phyloP scores from a whole-genome alignment of 1,284 basidiomycete species.

The Sporisorium exsertum region DNA sequence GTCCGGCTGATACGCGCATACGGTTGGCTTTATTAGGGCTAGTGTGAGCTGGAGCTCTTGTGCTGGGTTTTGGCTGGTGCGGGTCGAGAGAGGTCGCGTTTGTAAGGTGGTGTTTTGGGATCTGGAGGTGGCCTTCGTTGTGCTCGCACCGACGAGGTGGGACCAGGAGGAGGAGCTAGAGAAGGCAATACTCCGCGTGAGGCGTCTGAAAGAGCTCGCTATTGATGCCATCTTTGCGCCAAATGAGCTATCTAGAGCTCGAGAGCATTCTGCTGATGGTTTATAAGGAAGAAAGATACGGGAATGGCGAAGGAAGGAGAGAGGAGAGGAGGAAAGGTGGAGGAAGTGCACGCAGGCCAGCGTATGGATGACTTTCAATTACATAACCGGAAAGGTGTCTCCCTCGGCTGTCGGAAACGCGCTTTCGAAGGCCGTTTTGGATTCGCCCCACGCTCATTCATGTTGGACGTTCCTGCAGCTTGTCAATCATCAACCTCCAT shows the following conservation, averaged over 20 bases:
- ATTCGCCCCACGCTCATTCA: not conserved
- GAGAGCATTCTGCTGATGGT: not conserved
- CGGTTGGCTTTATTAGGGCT: conserved; percentile 65
- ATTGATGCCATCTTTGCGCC: conserved; percentile 6
- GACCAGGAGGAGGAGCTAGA: not conserved
- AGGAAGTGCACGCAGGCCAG: not conserved
- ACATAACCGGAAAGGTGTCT: not conserved
- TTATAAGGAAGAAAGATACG: not conserved
- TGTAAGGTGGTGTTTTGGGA: not conserved
- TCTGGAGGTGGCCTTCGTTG: not conserved
- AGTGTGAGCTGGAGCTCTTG: conserved; percentile 56
- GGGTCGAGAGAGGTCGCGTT: not conserved
- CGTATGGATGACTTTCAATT: not conserved
- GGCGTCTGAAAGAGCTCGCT: not conserved
- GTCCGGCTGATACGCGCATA: conserved; percentile 61
- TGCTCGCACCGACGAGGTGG: not conserved
- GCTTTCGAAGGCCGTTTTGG: conserved; percentile 6
- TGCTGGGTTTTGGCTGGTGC: not conserved
- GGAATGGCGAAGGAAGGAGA: not conserved
- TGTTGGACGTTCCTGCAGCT: conserved; percentile 21
- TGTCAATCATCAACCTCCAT: conserved; percentile 10
- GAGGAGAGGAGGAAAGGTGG: not conserved
- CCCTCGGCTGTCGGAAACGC: conserved; percentile 31
- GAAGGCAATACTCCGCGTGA: not conserved
- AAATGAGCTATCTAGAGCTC: not conserved